Evolutionary conservation across 169 alveolate species (phyloP), one percentile per base, ranked within the genome.

Genomic region (Eimeria maxima): DNA sequence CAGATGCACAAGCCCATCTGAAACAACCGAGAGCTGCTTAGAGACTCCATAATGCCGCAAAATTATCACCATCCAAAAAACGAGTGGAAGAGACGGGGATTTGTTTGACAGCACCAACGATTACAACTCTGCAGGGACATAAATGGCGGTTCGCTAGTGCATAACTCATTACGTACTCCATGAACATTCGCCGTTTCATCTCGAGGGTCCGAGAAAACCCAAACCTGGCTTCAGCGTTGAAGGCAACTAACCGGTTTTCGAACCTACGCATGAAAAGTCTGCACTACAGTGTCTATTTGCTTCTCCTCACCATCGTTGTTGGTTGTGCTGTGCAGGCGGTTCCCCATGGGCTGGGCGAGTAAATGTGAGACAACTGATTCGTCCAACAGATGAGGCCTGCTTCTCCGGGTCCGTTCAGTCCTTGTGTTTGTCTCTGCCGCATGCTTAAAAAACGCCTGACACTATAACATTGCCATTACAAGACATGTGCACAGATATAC

Each of bases 271-370:
- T 38, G 83, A 29, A 38, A n/a, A 14, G 83, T 16, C 55, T 3
- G 29, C 53, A 18, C 50, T 73, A 24, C 55, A 22, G 13, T 13
- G 13, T 16, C 14, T 33, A n/a, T 16, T 38, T 4, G 55, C 14
- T 45, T 84, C 38, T 13, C 44, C 94, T 87, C 33, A 87, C 94
- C 94, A 87, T 87, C 80, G 83, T 87, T n/a, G 44, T 65, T 55
- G 14, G 18, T 8, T 38, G 67, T 22, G 24, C 83, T 81, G 18
- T 87, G 20, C 47, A 87, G 83, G 69, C 94, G 94, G 94, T 87
- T 87, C 84, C 94, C 94, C 94, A 87, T 87, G 84, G 94, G 44
- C 83, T 63, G 50, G 4, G 16, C 29, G 38, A 74, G 47, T 87
- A 50, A 20, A 60, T 4, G 5, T n/a, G 63, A 18, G 53, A 74